These are phyloP conservation scores for Colletotrichum plurivorum DNA, from an alignment of 2,329 filamentous ascomycete species.

Conservation along the genomic window DNA sequence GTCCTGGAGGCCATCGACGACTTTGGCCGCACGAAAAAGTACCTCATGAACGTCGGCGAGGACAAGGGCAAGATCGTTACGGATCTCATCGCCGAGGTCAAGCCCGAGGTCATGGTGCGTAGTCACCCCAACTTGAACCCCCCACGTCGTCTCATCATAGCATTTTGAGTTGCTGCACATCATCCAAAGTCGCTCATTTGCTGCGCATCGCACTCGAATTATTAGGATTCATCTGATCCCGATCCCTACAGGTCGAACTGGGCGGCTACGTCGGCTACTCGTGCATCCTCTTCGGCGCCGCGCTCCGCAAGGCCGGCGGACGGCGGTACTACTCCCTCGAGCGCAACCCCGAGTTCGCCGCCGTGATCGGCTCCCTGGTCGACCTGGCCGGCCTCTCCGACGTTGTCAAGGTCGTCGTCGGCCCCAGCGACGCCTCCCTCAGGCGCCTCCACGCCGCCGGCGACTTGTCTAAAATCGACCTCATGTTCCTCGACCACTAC, in stretches of 20 bases:
- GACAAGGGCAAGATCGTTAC: conserved; percentile 81
- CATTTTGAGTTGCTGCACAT: not conserved
- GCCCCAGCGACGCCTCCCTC: conserved; percentile 76
- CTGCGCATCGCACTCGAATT: not conserved
- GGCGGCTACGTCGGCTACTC: conserved; percentile 89
- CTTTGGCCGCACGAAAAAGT: conserved; percentile 73
- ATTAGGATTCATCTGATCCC: conserved; percentile 8
- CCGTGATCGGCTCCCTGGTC: conserved; percentile 77
- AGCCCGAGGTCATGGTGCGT: conserved; percentile 75
- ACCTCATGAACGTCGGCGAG: conserved; percentile 85
- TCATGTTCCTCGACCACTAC: conserved; percentile 86
- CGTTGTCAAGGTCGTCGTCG: conserved; percentile 79
- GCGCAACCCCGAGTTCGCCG: conserved; percentile 80
- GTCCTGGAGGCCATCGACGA: conserved; percentile 81
- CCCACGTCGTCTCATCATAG: too few relatives aligned
- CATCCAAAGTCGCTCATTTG: not conserved
- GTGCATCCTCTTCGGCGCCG: conserved; percentile 80
- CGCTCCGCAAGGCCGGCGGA: conserved; percentile 70
- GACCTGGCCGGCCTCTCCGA: conserved; percentile 81
- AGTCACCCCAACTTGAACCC: not conserved
- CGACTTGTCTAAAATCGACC: conserved; percentile 71
- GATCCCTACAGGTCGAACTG: conserved; percentile 70
- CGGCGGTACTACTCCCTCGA: conserved; percentile 81
- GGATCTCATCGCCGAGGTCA: conserved; percentile 75
- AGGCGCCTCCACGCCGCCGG: conserved; percentile 70